A percentile compares a stretch with the other conserved stretches of the same genome.
phyloP scores from a whole-genome alignment of 352 stramenopile genomes.

The Discostella stelligera region DNA sequence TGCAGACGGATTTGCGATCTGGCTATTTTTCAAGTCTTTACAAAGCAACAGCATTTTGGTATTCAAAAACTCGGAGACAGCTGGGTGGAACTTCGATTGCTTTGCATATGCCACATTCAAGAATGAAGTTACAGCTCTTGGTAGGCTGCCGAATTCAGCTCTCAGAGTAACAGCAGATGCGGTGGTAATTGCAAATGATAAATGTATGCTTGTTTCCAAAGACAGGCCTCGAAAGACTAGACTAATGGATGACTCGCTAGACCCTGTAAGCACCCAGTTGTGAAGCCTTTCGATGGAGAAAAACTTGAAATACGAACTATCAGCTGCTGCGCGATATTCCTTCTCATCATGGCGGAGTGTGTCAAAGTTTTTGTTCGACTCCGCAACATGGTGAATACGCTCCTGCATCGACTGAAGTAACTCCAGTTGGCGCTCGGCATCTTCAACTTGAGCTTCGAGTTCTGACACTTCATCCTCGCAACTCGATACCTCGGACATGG shows the following conservation, averaged over 20 bases:
- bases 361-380: slow-evolving; percentile 33
- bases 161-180: slow-evolving; percentile 23
- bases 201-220: slow-evolving; percentile 27
- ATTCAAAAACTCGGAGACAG: slow-evolving; percentile 33
- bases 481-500: slow-evolving; percentile 34
- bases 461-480: slow-evolving; percentile 37
- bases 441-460: slow-evolving; percentile 35
- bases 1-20: slow-evolving; percentile 19
- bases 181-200: slow-evolving; percentile 37
- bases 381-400: slow-evolving; percentile 24
- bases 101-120: slow-evolving; percentile 15
- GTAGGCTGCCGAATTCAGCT: slow-evolving; percentile 19
- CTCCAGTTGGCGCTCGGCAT: slow-evolving; percentile 21
- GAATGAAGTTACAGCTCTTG: slow-evolving; percentile 27
- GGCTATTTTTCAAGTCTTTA: slow-evolving; percentile 24
- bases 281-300: slow-evolving; percentile 60
- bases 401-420: slow-evolving; percentile 12
- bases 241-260: slow-evolving; percentile 30
- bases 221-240: slow-evolving; percentile 34
- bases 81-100: slow-evolving; percentile 27
- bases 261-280: slow-evolving; percentile 48
- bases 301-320: slow-evolving; percentile 54
- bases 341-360: slow-evolving; percentile 23
- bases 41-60: slow-evolving; percentile 34
- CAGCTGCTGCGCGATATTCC: slow-evolving; percentile 20